Base-by-base conservation (phyloP, 2,329 filamentous ascomycete species). In the Xylaria sp. region DNA sequence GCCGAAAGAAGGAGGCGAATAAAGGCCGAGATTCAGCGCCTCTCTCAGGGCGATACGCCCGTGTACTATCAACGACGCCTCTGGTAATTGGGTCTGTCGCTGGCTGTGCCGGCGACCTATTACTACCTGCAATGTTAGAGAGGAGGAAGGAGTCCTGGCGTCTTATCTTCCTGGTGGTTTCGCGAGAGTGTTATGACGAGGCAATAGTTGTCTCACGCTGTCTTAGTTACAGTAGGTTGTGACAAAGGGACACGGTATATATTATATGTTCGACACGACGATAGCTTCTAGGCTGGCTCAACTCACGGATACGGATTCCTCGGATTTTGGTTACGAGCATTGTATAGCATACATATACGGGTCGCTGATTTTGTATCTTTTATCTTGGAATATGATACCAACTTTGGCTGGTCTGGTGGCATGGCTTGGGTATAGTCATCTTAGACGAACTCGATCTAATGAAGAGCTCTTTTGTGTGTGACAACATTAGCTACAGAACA, bases 1-100 rank as follows among this genome's bases (percentile, higher is more conserved):
- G 85, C 83, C 0, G 84, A 87, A 77, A 82, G 88, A 71, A 81
- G 88, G 71, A 81, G 81, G 74, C 79, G 83, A 70, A 90, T 89
- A 73, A 88, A 86, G 74, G 83, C 86, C 68, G 86, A 89, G 72
- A 83, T 89, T 67, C 78, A 77, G 75, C 80, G 77, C 68, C 73
- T 85, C 62, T 80, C 84, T 6, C 82, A 82, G 73, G 77, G 78
- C 17, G 78, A 84, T 2, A 78, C 79, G 74, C 84, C 79, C 15
- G 78, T 82, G 27, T 85, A 84, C 67, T 87, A 88, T 72, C 85
- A 87, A 72, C 81, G 86, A 53, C 78, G 87, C 55, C 77, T 87
- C 68, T 87, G 84, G 81, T 89, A 33, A 56, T 39, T 4, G 31
- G 22, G n/a, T 36, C 13, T 5, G 53, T 44, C 5, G 39, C 33